phyloP scores from a whole-genome alignment of 75 land plant species.

The Cunninghamia lanceolata region DNA sequence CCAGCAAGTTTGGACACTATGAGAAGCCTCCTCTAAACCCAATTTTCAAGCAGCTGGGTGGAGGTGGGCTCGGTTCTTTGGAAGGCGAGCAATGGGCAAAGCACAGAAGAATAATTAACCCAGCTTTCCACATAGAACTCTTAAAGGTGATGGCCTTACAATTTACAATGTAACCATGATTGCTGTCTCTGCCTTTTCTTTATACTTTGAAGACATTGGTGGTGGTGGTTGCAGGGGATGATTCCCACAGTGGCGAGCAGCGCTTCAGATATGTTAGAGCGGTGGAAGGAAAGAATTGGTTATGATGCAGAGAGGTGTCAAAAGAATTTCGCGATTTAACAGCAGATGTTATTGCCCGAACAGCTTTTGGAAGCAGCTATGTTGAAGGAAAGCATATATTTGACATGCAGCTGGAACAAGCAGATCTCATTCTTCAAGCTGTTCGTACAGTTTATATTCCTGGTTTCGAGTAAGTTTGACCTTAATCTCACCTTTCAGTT shows the following conservation, averaged over 20 bases:
- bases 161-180: not conserved
- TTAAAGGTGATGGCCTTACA: conserved; percentile 25
- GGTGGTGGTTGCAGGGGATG: conserved; percentile 13
- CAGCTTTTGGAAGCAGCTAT: not conserved
- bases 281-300: conserved; percentile 5
- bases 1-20: conserved; percentile 30
- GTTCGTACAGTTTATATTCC: not conserved
- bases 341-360: not conserved
- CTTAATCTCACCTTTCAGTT: too few species aligned
- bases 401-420: not conserved
- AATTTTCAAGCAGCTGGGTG: not conserved
- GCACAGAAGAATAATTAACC: conserved; percentile 35
- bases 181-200: not conserved
- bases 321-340: not conserved
- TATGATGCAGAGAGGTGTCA: not conserved
- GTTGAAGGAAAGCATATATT: not conserved
- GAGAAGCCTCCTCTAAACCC: not conserved
- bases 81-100: conserved; percentile 44
- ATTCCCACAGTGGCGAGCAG: conserved; percentile 1
- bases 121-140: conserved; percentile 39
- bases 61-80: conserved; percentile 13
- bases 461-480: not conserved
- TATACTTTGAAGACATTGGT: too few species aligned
- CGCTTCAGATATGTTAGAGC: conserved; percentile 5
- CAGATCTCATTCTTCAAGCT: not conserved